Conservation (phyloP, 202 grass and related monocot genomes). For the Schoenoplectus triqueter region DNA sequence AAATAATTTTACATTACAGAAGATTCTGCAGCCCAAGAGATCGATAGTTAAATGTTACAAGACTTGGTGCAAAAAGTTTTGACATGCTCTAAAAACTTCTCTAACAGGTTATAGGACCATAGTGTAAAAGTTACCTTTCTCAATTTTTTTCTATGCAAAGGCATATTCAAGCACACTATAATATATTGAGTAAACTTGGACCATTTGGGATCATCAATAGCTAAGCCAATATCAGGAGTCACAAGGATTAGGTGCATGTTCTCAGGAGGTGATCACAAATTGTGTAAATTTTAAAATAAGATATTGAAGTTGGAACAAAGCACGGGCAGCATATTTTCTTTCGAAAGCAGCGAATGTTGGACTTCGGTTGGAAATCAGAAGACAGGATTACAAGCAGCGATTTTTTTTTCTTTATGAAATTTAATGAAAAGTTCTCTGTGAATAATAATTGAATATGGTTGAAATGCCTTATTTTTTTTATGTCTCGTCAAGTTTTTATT, state of each 20-base stretch:
- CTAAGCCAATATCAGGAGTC: not conserved
- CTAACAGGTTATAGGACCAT: not conserved
- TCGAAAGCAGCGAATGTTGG: not conserved
- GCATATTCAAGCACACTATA: not conserved
- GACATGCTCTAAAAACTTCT: too few relatives aligned
- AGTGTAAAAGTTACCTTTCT: not conserved
- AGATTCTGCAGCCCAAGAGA: too few relatives aligned
- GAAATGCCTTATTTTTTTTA: too few relatives aligned
- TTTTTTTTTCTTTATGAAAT: not conserved
- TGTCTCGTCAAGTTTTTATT: too few relatives aligned
- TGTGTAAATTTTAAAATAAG: not conserved
- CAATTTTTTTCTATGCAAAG: not conserved
- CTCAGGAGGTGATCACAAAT: constrained; percentile 5
- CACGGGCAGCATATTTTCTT: constrained; percentile 20
- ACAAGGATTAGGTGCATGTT: constrained; percentile 20
- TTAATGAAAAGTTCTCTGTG: not conserved
- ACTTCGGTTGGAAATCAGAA: constrained; percentile 12
- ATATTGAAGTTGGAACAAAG: not conserved
- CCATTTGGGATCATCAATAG: not conserved
- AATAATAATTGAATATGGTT: too few relatives aligned
- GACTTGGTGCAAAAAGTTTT: too few relatives aligned
- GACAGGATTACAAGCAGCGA: constrained; percentile 9
- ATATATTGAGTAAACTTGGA: not conserved
- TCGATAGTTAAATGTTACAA: too few relatives aligned
- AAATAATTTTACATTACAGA: too few relatives aligned